Conservation (phyloP, 2,329 filamentous ascomycete species). For the Akanthomyces lecanii region DNA sequence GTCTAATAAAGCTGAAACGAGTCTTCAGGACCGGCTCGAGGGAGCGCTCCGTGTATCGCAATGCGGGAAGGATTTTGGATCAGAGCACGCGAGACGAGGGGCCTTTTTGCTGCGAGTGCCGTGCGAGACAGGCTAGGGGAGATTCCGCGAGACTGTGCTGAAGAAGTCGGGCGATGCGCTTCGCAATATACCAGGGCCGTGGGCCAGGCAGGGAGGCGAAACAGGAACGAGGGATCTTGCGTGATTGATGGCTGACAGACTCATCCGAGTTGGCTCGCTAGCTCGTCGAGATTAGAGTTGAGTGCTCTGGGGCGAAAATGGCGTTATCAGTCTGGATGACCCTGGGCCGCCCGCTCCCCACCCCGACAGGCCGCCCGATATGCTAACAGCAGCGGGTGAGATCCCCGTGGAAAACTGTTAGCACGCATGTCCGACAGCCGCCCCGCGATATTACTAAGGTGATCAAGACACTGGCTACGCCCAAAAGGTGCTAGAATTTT, state of each 20-base stretch:
- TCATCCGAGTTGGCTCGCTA: neutral
- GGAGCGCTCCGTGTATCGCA: neutral
- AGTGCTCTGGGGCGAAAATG: conserved; percentile 37
- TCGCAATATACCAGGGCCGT: conserved; percentile 13
- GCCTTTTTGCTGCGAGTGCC: neutral
- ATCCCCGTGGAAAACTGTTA: neutral
- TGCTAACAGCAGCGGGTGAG: neutral
- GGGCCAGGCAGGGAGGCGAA: neutral
- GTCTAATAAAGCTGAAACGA: conserved; percentile 3
- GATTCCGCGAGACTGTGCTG: conserved; percentile 4
- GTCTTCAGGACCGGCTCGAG: neutral
- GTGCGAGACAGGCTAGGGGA: conserved; percentile 6
- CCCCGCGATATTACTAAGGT: conserved; percentile 13
- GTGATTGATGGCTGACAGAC: conserved; percentile 12
- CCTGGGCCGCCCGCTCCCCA: neutral
- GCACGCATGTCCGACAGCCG: conserved; percentile 9
- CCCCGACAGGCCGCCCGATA: conserved; percentile 14
- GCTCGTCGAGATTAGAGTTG: conserved; percentile 17
- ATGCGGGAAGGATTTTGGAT: conserved; percentile 3
- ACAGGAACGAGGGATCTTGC: neutral
- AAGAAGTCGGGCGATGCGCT: conserved; percentile 8
- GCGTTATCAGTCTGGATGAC: conserved; percentile 30
- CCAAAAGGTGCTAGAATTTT: conserved; percentile 9
- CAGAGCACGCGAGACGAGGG: neutral
- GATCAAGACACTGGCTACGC: neutral